Base-by-base conservation (phyloP, 768 basidiomycete species). In the Pleurotus salmoneostramineus region DNA sequence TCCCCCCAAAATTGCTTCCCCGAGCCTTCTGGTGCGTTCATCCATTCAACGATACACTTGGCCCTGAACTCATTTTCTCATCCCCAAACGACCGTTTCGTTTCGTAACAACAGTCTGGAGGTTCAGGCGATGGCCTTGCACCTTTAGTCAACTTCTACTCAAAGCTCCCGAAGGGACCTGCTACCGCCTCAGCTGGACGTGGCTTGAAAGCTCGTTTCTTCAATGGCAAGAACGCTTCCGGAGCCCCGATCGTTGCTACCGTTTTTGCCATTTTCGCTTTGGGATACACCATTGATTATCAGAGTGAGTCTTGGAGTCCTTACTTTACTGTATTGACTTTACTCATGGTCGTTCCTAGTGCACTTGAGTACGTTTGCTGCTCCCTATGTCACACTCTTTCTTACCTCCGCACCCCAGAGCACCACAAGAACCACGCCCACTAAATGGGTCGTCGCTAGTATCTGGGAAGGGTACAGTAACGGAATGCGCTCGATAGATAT, bases 91-190 rank as follows among this genome's bases (percentile, higher is more conserved):
- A 27, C 21, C 21, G 21, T 27, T 27, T 56, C 66, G 50, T 58
- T 64, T 58, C 54, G 60, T 35, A 40, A 8, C 5, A 50, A 56
- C 66, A 95, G 93, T 86, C 91, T 56, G 84, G 91, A 54, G 90
- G 88, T 56, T 84, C 89, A 56, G 92, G 93, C 45, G 84, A 84
- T 45, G 85, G 91, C 61, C 89, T 96, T 55, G 78, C 82, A 58
- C 86, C 87, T 34, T 88, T 98, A 68, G 93, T 97, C 62, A 86
- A 93, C 64, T 98, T 97, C 76, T 98, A 98, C 80, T 94, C 91
- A 60, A 95, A 93, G 74, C 84, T 98, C 50, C 96, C 95, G 63
- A 98, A 98, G 72, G 95, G 95, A 47, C 77, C 84, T 42, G 83
- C 85, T 36, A 78, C 91, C 14, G 69, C 79, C 40, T 75, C 84